Percentiles rank a stretch among this genome's conserved stretches.
These are phyloP conservation scores for Crucibulum laeve DNA, from an alignment of 768 basidiomycete genomes.

Conservation along the genomic window DNA sequence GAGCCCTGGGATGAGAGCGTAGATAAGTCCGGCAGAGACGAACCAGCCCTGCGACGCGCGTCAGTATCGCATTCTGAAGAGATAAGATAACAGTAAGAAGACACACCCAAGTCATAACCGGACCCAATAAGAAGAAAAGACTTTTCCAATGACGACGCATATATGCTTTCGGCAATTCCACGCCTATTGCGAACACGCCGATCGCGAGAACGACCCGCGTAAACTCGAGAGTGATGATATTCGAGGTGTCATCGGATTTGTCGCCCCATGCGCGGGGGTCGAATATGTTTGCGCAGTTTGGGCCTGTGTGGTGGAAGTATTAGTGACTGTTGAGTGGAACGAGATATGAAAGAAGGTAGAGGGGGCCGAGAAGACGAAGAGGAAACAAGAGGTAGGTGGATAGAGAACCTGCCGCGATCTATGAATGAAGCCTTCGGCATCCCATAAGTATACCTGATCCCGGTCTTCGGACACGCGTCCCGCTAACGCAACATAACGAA, in stretches of 20 bases:
- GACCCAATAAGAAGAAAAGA: constrained; percentile 75
- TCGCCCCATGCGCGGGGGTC: constrained; percentile 76
- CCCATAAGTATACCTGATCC: too few species aligned
- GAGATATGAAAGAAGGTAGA: constrained; percentile 1
- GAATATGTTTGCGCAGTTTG: constrained; percentile 78
- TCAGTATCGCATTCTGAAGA: constrained; percentile 1
- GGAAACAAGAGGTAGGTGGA: too few species aligned
- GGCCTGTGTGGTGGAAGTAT: constrained; percentile 41
- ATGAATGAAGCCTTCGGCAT: too few species aligned
- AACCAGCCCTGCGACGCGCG: constrained; percentile 75
- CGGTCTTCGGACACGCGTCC: too few species aligned
- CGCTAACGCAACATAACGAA: too few species aligned
- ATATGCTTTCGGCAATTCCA: constrained; percentile 95
- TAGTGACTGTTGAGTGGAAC: constrained; percentile 1
- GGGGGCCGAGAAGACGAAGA: constrained; percentile 7
- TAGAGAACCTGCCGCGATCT: too few species aligned
- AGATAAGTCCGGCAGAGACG: constrained; percentile 87
- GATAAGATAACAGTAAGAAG: neutral
- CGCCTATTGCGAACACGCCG: constrained; percentile 96
- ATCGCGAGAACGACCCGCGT: constrained; percentile 93
- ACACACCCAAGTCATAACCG: constrained; percentile 82
- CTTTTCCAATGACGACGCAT: constrained; percentile 92
- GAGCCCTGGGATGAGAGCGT: constrained; percentile 84
- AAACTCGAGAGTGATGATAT: constrained; percentile 85
- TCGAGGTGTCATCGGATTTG: constrained; percentile 40